Percentiles rank a stretch among this genome's conserved stretches.
Conservation (phyloP, 2,329 filamentous ascomycete species). For the Colletotrichum navitas region DNA sequence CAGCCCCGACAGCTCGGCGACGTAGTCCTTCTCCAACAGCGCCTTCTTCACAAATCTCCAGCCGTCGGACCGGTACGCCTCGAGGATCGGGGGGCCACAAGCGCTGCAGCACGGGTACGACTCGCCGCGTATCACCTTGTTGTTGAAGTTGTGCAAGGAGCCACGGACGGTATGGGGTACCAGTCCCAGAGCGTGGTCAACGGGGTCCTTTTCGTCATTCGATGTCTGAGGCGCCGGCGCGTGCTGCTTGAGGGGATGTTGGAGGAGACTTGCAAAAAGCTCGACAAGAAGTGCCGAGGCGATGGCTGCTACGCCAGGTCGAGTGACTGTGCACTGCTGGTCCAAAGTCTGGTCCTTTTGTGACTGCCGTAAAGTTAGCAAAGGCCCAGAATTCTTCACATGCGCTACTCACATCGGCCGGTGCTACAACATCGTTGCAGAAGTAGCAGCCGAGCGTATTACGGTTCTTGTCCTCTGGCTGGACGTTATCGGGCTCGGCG, state of each 20-base stretch:
- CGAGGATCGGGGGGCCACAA: conserved; percentile 78
- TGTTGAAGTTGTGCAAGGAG: conserved; percentile 80
- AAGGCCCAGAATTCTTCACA: not conserved
- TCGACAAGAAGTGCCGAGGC: conserved; percentile 93
- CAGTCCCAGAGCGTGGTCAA: conserved; percentile 72
- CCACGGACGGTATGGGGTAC: conserved; percentile 87
- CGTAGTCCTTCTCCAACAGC: conserved; percentile 80
- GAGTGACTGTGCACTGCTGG: conserved; percentile 97
- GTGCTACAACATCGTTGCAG: conserved; percentile 97
- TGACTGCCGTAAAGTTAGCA: conserved; percentile 67
- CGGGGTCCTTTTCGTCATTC: conserved; percentile 66
- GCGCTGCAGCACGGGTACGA: conserved; percentile 87
- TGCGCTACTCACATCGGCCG: conserved; percentile 81
- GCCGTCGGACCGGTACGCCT: conserved; percentile 74
- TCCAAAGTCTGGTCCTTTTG: conserved; percentile 95
- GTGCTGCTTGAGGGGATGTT: conserved; percentile 81
- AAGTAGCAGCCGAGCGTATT: conserved; percentile 93
- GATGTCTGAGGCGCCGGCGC: conserved; percentile 67
- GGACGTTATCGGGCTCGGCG: conserved; percentile 61
- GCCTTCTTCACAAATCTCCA: conserved; percentile 85
- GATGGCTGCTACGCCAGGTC: conserved; percentile 91
- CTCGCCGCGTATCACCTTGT: conserved; percentile 77
- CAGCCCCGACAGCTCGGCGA: conserved; percentile 80
- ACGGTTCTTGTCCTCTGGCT: conserved; percentile 60
- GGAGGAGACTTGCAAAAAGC: conserved; percentile 86